Conservation (phyloP, 2,329 filamentous ascomycete species). For the Coniosporium tulheliwenetii region DNA sequence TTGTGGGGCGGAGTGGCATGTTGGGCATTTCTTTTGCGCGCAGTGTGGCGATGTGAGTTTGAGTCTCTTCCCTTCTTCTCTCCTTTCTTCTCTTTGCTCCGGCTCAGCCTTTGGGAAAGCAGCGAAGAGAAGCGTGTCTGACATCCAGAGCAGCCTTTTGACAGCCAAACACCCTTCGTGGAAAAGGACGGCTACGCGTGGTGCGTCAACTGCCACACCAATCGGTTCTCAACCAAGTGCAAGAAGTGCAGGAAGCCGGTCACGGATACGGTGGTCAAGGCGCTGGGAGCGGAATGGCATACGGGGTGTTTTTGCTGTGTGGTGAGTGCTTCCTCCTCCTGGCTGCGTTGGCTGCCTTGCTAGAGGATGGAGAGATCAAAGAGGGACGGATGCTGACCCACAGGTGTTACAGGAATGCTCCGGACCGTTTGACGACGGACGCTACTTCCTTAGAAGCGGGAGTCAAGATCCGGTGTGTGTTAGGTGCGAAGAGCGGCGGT, state of each 20-base stretch:
- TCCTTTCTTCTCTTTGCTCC: no score
- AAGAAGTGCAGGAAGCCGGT: slow-evolving; percentile 71
- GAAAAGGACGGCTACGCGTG: slow-evolving; percentile 97
- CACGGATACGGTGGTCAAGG: slow-evolving; percentile 77
- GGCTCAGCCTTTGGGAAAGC: no score
- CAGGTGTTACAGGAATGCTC: slow-evolving; percentile 37
- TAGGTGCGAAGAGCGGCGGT: slow-evolving; percentile 42
- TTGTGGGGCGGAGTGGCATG: slow-evolving; percentile 90
- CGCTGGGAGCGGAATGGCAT: slow-evolving; percentile 87
- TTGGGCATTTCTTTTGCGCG: slow-evolving; percentile 96
- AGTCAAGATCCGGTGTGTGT: slow-evolving; percentile 46
- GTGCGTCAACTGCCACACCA: slow-evolving; percentile 87
- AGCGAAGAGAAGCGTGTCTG: slow-evolving; percentile 2
- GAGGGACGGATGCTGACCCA: slow-evolving; percentile 5
- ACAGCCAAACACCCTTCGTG: slow-evolving; percentile 60
- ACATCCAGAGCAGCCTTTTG: slow-evolving; percentile 34
- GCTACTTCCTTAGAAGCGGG: slow-evolving; percentile 46
- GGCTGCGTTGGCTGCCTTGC: background rate
- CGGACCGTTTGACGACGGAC: slow-evolving; percentile 43
- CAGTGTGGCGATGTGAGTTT: slow-evolving; percentile 68
- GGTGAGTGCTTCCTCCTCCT: slow-evolving; percentile 18
- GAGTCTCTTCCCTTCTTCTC: background rate
- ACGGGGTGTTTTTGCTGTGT: slow-evolving; percentile 76
- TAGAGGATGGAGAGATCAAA: background rate
- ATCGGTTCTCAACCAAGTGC: slow-evolving; percentile 81